These are phyloP conservation scores for Calycina marina DNA, from an alignment of 2,329 filamentous ascomycete genomes.

Conservation along the genomic window DNA sequence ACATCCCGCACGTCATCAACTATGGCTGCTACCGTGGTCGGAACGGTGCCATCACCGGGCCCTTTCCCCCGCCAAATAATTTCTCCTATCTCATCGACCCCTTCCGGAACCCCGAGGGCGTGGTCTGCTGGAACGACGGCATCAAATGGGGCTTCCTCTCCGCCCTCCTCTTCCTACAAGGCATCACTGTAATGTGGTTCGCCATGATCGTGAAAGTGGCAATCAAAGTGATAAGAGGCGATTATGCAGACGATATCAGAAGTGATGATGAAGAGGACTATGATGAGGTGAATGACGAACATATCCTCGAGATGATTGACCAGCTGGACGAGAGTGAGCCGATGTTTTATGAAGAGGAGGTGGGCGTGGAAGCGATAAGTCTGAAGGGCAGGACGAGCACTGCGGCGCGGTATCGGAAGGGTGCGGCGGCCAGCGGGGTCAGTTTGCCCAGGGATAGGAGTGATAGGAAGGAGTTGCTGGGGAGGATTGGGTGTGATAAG, in stretches of 20 bases:
- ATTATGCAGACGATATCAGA: constrained; percentile 67
- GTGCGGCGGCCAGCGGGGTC: constrained; percentile 17
- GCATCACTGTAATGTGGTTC: constrained; percentile 78
- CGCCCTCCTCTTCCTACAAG: constrained; percentile 64
- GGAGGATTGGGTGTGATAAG: constrained; percentile 24
- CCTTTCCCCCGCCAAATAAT: constrained; percentile 34
- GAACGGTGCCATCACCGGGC: constrained; percentile 38
- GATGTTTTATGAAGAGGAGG: constrained; percentile 54
- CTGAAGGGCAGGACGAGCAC: constrained; percentile 32
- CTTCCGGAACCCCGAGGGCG: constrained; percentile 54
- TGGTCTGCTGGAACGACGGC: constrained; percentile 64
- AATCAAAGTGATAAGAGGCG: constrained; percentile 61
- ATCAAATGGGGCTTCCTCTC: constrained; percentile 67
- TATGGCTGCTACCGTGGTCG: constrained; percentile 57
- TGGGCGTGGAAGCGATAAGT: constrained; percentile 57
- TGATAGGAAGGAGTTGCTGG: constrained; percentile 22
- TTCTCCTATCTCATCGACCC: constrained; percentile 56
- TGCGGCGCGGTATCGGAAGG: constrained; percentile 17
- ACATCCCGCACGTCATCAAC: constrained; percentile 46
- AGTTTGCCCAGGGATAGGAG: constrained; percentile 20
- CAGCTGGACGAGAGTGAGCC: constrained; percentile 8
- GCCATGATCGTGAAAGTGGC: constrained; percentile 76
- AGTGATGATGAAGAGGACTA: constrained; percentile 74
- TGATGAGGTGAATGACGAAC: constrained; percentile 34
- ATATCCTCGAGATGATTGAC: constrained; percentile 5